A percentile compares a stretch with the other conserved stretches of the same genome.
phyloP scores from a whole-genome alignment of 139 green algal genomes.

The Picochlorum sp. region DNA sequence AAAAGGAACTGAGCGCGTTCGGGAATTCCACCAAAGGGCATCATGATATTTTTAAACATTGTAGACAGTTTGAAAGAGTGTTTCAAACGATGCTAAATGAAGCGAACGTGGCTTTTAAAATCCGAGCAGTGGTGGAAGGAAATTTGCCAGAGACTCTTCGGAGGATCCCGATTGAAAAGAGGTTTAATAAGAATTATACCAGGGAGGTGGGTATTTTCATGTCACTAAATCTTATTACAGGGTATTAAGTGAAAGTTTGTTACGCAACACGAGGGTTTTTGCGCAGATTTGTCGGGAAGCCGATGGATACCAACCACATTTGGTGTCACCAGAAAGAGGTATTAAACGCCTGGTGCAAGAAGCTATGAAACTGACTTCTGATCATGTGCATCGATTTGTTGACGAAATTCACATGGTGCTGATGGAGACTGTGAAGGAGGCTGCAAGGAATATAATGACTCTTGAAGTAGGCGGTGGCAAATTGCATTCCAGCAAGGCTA shows the following conservation, averaged over 20 bases:
- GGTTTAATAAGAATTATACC: conserved; percentile 60
- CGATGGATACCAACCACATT: conserved; percentile 77
- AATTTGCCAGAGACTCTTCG: conserved; percentile 37
- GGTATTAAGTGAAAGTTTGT: no score
- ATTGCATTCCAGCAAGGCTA: no score
- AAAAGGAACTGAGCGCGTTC: conserved; percentile 64
- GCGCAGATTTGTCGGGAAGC: conserved; percentile 61
- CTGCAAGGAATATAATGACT: conserved; percentile 11
- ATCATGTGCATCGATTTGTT: conserved; percentile 51
- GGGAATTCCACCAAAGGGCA: conserved; percentile 50
- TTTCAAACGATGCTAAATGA: conserved; percentile 70
- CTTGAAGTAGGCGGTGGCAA: conserved; percentile 1
- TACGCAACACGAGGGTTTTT: no score
- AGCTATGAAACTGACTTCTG: conserved; percentile 39
- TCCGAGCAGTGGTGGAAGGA: conserved; percentile 38
- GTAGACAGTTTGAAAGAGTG: conserved; percentile 73
- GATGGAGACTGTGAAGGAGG: conserved; percentile 15
- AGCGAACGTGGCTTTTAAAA: conserved; percentile 54
- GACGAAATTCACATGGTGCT: conserved; percentile 37
- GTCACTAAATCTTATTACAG: background rate
- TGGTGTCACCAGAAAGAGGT: conserved; percentile 78
- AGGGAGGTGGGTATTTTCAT: no score
- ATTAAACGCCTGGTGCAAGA: conserved; percentile 53
- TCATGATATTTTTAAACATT: conserved; percentile 79
- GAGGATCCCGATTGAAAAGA: conserved; percentile 63